Evolutionary conservation across 441 rosid species (phyloP).

Genomic region (Lepidium campestre): DNA sequence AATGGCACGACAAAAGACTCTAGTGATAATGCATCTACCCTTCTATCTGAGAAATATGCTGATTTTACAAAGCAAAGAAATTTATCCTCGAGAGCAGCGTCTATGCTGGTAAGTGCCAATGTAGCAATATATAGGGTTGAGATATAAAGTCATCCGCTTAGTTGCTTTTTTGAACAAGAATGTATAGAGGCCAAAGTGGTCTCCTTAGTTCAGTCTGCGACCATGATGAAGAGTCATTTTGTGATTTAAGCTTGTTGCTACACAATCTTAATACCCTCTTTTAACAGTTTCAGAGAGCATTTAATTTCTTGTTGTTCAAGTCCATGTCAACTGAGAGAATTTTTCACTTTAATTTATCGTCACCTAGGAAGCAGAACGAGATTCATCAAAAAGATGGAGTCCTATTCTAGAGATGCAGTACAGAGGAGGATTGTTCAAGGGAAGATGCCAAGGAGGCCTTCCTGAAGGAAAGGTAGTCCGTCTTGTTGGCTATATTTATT

Average conservation of each 20-base stretch:
- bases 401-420: constrained; percentile 80
- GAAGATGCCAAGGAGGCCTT: constrained; percentile 95
- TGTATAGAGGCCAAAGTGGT: not conserved
- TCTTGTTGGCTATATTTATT: not conserved
- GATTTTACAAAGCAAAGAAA: constrained; percentile 64
- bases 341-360: constrained; percentile 6
- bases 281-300: not conserved
- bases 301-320: not conserved
- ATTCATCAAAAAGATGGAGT: constrained; percentile 80
- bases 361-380: constrained; percentile 80
- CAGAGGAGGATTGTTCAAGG: constrained; percentile 83
- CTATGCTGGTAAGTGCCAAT: constrained; percentile 75
- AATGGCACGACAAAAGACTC: constrained; percentile 47
- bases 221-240: not conserved
- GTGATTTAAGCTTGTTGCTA: not conserved
- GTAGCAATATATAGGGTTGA: not conserved
- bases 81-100: constrained; percentile 85
- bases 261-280: not conserved
- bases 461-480: constrained; percentile 92
- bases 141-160: not conserved
- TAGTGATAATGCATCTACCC: constrained; percentile 47
- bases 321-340: not conserved
- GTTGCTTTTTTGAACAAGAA: not conserved
- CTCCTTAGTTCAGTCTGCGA: not conserved
- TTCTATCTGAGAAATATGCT: constrained; percentile 49